phyloP scores from a whole-genome alignment of 306 rosid genomes.

The Mucuna pruriens region DNA sequence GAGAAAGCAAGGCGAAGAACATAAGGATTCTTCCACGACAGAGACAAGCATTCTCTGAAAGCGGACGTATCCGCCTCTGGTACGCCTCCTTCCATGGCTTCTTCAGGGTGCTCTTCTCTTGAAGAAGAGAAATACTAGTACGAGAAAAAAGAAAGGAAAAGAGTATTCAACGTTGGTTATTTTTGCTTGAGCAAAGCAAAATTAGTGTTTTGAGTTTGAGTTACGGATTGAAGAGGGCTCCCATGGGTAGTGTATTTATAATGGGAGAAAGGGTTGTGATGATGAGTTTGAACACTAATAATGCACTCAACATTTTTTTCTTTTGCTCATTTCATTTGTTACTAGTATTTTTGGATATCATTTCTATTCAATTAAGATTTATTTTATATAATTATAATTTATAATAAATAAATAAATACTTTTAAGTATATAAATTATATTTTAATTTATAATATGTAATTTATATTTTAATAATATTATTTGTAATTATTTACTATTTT shows the following conservation, averaged over 20 bases:
- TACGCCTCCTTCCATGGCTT: constrained; percentile 66
- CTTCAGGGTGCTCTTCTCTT: not conserved
- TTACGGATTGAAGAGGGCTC: constrained; percentile 8
- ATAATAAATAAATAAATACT: too few relatives aligned
- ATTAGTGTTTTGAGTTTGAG: constrained; percentile 9
- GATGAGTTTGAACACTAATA: constrained; percentile 30
- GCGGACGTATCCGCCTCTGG: constrained; percentile 59
- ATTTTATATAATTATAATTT: too few relatives aligned
- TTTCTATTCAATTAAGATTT: too few relatives aligned
- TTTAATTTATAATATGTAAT: too few relatives aligned
- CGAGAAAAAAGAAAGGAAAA: not conserved
- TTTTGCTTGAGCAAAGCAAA: constrained; percentile 7
- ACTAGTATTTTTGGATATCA: too few relatives aligned
- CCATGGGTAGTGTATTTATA: constrained; percentile 43
- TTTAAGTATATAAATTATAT: too few relatives aligned
- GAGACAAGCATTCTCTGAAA: constrained; percentile 68
- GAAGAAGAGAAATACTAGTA: not conserved
- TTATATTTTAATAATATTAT: too few relatives aligned
- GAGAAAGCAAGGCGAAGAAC: constrained; percentile 74
- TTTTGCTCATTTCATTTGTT: too few relatives aligned
- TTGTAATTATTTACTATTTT: too few relatives aligned
- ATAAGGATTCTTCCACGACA: constrained; percentile 66
- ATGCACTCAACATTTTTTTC: too few relatives aligned
- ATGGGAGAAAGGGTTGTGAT: not conserved
- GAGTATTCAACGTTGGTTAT: not conserved